phyloP scores from a whole-genome alignment of 257 asterid species.

The Euphrasia confusa region DNA sequence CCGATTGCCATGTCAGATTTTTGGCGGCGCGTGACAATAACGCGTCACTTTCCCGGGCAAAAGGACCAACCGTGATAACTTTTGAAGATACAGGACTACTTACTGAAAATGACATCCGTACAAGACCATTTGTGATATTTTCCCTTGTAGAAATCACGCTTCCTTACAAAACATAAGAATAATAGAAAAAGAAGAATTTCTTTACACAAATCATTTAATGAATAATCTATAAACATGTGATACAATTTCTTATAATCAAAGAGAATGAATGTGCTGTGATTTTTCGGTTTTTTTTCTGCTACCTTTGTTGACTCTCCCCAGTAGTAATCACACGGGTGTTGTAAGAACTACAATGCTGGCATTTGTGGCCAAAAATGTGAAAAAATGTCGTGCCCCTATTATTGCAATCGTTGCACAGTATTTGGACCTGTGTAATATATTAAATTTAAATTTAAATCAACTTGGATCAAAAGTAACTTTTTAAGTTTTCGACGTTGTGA shows the following conservation, averaged over 20 bases:
- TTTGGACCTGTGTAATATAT: slow-evolving; percentile 52
- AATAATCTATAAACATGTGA: background rate
- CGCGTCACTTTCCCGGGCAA: no score
- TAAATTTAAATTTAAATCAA: background rate
- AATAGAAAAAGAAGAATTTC: slow-evolving; percentile 3
- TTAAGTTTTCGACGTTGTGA: no score
- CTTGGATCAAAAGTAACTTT: no score
- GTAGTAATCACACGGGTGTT: slow-evolving; percentile 62
- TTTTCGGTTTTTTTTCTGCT: slow-evolving; percentile 6
- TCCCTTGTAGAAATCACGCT: no score
- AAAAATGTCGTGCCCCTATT: slow-evolving; percentile 50
- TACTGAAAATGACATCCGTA: no score
- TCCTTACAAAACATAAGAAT: background rate
- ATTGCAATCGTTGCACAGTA: slow-evolving; percentile 88
- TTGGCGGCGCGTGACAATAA: no score
- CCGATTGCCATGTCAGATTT: no score
- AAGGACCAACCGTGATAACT: no score
- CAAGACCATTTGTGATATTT: no score
- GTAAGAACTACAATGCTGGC: slow-evolving; percentile 67
- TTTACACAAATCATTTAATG: background rate
- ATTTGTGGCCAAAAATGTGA: slow-evolving; percentile 86
- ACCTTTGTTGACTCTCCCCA: slow-evolving; percentile 37
- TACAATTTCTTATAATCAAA: slow-evolving; percentile 1
- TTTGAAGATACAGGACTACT: no score
- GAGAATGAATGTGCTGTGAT: slow-evolving; percentile 4